Evolutionary conservation across 345 rosid genomes (phyloP), one percentile per base, ranked within the genome.

Genomic region (Combretum micranthum): DNA sequence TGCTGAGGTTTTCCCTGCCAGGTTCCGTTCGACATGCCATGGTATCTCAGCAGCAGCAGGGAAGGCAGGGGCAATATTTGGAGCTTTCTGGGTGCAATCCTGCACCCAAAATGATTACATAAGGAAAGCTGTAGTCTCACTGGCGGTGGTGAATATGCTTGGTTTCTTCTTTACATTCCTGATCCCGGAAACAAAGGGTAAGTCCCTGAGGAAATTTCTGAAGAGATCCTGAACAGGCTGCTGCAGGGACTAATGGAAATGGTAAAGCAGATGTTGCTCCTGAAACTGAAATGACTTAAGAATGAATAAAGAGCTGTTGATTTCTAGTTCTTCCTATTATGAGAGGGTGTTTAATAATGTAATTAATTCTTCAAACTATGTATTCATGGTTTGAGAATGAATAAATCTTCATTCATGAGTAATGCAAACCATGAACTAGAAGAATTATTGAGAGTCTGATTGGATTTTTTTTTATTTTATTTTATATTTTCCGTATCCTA

Each of bases 151-250:
- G 21, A 87, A 78, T 51, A 52, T 82, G 52, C 13, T 78, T 7
- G 90, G 90, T 8, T 72, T 87, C n/a, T 19, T 73, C 55, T 78
- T 75, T 60, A 76, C 95, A 49, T 69, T 87, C 62, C 66, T 82
- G 74, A 76, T 87, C 55, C 90, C 88, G 1, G 90, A 87, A 61
- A 79, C 95, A 0, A 87, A 76, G 51, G 88, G 88, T 23, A 68
- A 58, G 64, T 82, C 90, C 3, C 75, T 87, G 0, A 80, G 74
- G 85, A 87, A 54, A 65, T 87, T 13, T 76, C 95, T 0, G 81
- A 81, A 16, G 84, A 44, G 78, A 86, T 52, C 32, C 44, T 52
- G 14, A 62, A 49, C 61, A 70, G 55, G 15, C 39, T 32, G 73
- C 52, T 0, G 59, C 55, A 5, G 62, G 25, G 13, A 56, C 13